Base-by-base conservation (phyloP, 2,329 filamentous ascomycete genomes). In the Madurella mycetomatis region DNA sequence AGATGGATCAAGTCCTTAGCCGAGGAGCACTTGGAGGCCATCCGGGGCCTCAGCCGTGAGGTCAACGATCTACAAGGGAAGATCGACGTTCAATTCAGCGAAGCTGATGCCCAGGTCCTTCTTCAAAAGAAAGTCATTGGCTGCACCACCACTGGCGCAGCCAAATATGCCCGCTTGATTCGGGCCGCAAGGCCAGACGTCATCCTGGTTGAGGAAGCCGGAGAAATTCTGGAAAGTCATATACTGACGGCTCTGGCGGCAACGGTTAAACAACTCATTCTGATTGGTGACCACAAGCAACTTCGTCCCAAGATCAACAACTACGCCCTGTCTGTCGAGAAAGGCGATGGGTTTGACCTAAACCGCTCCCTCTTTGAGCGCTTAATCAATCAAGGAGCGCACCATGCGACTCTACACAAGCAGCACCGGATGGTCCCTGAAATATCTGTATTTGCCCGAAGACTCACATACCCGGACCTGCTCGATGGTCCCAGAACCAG, bases 111-210 rank as follows among this genome's bases (percentile, higher is more conserved):
- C 0, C 52, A 64, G 0, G 71, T 77, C 0, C 72, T 89, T 2
- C 67, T 69, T n/a, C 65, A 62, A 0, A 86, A 82, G 61, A 72
- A 78, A 1, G 75, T 91, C 12, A 84, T 91, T 42, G 85, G 77
- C 0, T 88, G 84, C 58, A 91, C 87, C 0, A 90, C 87, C 0
- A 90, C 84, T 0, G 85, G 74, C 0, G 86, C 86, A 0, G 84
- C 87, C 0, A 89, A 76, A 68, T 79, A 86, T 48, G 69, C 74
- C 0, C 68, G 76, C 0, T 71, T 80, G 1, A 75, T 90, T 9
- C 75, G 75, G 4, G 71, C 75, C 0, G 79, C 78, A 0, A 66
- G 70, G 0, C 83, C 85, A 0, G 81, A 83, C 1, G 72, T 88
- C 2, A 67, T 89, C 1, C 64, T 91, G 0, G 80, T 88, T 16